A percentile compares a stretch with the other conserved stretches of the same genome.
Evolutionary conservation across 306 rosid species (phyloP).

Genomic region (Vicia sativa): DNA sequence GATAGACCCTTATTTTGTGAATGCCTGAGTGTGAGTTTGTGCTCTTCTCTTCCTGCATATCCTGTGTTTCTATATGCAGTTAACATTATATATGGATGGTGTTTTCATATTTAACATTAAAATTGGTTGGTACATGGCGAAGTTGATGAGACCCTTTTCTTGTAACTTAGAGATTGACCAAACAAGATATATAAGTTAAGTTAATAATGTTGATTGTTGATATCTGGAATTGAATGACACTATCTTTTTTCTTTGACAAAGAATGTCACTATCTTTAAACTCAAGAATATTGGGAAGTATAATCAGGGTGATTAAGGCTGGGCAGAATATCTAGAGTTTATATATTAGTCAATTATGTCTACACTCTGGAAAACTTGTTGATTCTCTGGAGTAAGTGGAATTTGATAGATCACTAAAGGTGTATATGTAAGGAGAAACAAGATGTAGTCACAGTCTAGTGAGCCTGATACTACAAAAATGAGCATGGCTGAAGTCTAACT

Average conservation of each 20-base stretch:
- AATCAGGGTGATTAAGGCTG: conserved; percentile 20
- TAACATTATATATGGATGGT: conserved; percentile 4
- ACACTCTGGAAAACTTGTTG: neutral
- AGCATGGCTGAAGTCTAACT: neutral
- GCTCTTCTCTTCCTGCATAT: conserved; percentile 9
- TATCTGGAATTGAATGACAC: conserved; percentile 1
- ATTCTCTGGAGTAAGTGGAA: neutral
- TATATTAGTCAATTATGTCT: neutral
- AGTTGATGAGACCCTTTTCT: conserved; percentile 1
- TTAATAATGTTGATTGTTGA: conserved; percentile 12
- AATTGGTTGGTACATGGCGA: conserved; percentile 9
- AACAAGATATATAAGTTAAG: conserved; percentile 13
- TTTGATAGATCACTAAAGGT: neutral
- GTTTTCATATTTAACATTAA: conserved; percentile 31
- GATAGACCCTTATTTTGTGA: neutral
- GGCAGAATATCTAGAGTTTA: conserved; percentile 8
- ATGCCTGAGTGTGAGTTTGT: neutral
- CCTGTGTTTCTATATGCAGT: conserved; percentile 2
- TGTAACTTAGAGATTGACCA: conserved; percentile 3
- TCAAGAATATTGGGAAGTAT: conserved; percentile 9
- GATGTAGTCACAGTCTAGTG: neutral
- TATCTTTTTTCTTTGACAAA: neutral
- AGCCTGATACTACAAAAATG: neutral
- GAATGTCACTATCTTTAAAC: neutral
- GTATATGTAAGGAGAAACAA: neutral